Percentiles rank a stretch among this genome's conserved stretches.
phyloP scores from a whole-genome alignment of 2,329 filamentous ascomycete genomes.

The Paracoccidioides brasiliensis region DNA sequence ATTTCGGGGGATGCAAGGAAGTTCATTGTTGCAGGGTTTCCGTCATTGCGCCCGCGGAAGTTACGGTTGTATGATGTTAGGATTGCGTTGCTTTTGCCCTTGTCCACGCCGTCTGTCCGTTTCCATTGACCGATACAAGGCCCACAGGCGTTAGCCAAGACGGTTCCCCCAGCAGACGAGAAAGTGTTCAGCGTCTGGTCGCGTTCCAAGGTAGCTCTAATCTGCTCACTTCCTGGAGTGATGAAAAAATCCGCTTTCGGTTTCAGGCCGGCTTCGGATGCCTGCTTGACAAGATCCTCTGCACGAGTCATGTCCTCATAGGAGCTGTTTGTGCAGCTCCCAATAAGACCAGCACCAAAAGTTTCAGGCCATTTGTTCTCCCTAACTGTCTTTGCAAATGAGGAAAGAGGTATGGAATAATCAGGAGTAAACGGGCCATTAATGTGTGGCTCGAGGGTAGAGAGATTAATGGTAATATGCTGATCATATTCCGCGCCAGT shows the following conservation, averaged over 20 bases:
- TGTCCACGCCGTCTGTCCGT: constrained; percentile 69
- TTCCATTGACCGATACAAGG: constrained; percentile 94
- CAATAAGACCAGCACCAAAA: constrained; percentile 86
- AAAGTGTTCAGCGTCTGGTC: constrained; percentile 81
- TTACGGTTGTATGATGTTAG: constrained; percentile 97
- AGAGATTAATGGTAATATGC: constrained; percentile 80
- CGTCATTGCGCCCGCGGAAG: constrained; percentile 93
- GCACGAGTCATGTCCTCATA: constrained; percentile 98
- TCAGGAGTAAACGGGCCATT: constrained; percentile 97
- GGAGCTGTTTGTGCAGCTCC: constrained; percentile 96
- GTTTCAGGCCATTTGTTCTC: constrained; percentile 81
- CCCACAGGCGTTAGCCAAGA: constrained; percentile 90
- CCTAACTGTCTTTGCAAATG: constrained; percentile 74
- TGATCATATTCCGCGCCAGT: constrained; percentile 76
- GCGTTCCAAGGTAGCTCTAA: constrained; percentile 81
- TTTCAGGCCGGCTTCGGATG: constrained; percentile 74
- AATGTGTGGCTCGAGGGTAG: constrained; percentile 82
- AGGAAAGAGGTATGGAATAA: constrained; percentile 78
- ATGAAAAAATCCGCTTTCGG: constrained; percentile 89
- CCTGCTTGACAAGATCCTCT: constrained; percentile 85
- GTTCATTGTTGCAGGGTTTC: constrained; percentile 95
- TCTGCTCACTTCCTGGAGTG: constrained; percentile 92
- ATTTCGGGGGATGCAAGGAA: constrained; percentile 95
- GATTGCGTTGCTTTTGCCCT: constrained; percentile 85
- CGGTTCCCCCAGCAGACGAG: constrained; percentile 68